A percentile compares a stretch with the other conserved stretches of the same genome.
These are phyloP conservation scores for sunflower (Helianthus annuus) DNA, from an alignment of 129 eudicot genomes.

Conservation along the genomic window HanXRQr2.0-SUNRISE NC_035436.2:28887239-28887738, in stretches of 20 bases:
- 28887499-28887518: slow-evolving; percentile 25
- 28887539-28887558: slow-evolving; percentile 61
- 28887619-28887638: background rate
- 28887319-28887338: slow-evolving; percentile 9
- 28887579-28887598: slow-evolving; percentile 41
- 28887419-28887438: background rate
- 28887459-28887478: slow-evolving; percentile 43
- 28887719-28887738: background rate
- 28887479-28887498: slow-evolving; percentile 24
- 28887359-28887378: too few species aligned
- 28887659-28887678: background rate
- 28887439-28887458: background rate
- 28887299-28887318: slow-evolving; percentile 22
- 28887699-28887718: too few species aligned
- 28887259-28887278: too few species aligned
- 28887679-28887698: background rate
- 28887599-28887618: slow-evolving; percentile 51
- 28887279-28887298: slow-evolving; percentile 17
- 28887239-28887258: too few species aligned
- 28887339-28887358: slow-evolving; percentile 4
- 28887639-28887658: background rate
- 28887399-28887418: background rate
- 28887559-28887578: slow-evolving; percentile 45
- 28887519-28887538: slow-evolving; percentile 47
- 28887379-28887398: too few species aligned